A percentile compares a stretch with the other conserved stretches of the same genome.
Conservation (phyloP, 345 rosid species). For the Acer campestre region DNA sequence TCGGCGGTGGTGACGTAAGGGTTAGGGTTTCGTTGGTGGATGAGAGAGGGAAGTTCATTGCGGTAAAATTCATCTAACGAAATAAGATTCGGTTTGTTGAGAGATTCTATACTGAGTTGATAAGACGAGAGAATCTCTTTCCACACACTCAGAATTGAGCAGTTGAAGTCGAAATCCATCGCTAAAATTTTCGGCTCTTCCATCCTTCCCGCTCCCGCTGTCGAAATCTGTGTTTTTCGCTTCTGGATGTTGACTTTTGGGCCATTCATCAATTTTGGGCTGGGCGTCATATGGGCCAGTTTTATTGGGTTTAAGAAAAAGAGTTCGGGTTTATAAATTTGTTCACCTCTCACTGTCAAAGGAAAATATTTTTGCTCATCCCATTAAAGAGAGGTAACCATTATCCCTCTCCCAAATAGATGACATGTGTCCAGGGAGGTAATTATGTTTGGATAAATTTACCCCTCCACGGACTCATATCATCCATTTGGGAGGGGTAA, state of each 20-base stretch:
- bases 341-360: no score
- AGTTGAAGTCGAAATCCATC: conserved; percentile 47
- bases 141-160: conserved; percentile 59
- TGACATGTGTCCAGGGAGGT: no score
- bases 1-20: conserved; percentile 75
- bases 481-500: no score
- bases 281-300: neutral
- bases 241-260: neutral
- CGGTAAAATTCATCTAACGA: conserved; percentile 80
- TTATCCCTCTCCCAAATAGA: no score
- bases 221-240: neutral
- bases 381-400: no score
- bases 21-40: conserved; percentile 72
- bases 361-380: no score
- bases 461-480: no score
- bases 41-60: conserved; percentile 57
- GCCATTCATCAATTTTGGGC: neutral
- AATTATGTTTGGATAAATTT: no score
- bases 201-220: no score
- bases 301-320: neutral
- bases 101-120: conserved; percentile 50
- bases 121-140: conserved; percentile 59
- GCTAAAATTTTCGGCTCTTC: neutral
- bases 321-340: no score
- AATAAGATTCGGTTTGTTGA: conserved; percentile 68